Evolutionary conservation across 2,329 filamentous ascomycete genomes (phyloP).

Genomic region (Penicillium sp.): DNA sequence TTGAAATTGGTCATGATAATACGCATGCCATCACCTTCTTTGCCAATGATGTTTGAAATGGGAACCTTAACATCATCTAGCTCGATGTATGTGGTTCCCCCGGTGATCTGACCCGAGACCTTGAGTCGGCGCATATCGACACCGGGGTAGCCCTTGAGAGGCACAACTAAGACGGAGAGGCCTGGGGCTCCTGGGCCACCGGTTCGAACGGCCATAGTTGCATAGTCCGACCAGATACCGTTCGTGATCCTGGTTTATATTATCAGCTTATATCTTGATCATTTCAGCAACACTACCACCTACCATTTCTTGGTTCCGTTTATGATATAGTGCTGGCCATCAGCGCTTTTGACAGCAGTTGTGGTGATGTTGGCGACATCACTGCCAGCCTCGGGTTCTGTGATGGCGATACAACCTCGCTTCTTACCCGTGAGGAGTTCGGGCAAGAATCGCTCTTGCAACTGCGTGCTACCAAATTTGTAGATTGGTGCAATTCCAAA

Average conservation of each 20-base stretch:
- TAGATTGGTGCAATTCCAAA: slow-evolving; percentile 71
- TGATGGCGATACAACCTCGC: slow-evolving; percentile 73
- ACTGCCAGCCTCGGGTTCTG: slow-evolving; percentile 70
- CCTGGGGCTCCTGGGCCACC: slow-evolving; percentile 63
- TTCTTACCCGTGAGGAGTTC: slow-evolving; percentile 66
- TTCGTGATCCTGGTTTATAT: slow-evolving; percentile 60
- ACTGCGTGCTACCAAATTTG: slow-evolving; percentile 62
- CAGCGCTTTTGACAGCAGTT: slow-evolving; percentile 60
- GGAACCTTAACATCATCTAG: slow-evolving; percentile 73
- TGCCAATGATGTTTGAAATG: slow-evolving; percentile 66
- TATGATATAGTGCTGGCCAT: slow-evolving; percentile 67
- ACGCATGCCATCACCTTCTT: slow-evolving; percentile 69
- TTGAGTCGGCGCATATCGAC: slow-evolving; percentile 68
- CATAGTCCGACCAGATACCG: slow-evolving; percentile 67
- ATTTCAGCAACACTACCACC: too few species aligned
- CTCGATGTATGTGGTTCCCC: slow-evolving; percentile 73
- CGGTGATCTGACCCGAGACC: slow-evolving; percentile 62
- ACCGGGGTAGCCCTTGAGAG: slow-evolving; percentile 64
- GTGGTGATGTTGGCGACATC: slow-evolving; percentile 73
- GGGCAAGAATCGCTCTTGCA: slow-evolving; percentile 67
- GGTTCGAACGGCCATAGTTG: slow-evolving; percentile 71
- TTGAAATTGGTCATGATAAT: slow-evolving; percentile 81
- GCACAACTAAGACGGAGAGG: slow-evolving; percentile 67
- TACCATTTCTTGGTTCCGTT: slow-evolving; percentile 77
- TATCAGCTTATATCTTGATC: not conserved